Evolutionary conservation across 306 rosid genomes (phyloP), one percentile per base, ranked within the genome.

Genomic region (Quercus berberidifolia): DNA sequence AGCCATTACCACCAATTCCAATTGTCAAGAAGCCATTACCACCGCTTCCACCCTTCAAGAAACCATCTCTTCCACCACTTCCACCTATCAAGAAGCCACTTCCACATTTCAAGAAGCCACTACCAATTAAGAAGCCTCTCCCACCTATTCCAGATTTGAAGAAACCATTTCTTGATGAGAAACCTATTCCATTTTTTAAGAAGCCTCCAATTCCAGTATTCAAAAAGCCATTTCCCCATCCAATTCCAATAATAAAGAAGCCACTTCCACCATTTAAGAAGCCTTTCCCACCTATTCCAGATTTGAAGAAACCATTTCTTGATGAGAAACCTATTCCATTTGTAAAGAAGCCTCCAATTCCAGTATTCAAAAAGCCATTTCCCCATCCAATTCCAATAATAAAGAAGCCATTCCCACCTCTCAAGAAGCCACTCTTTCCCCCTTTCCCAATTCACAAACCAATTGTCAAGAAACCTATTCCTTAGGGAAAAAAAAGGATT

Each of bases 61-160:
- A 68, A 5, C 54, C 72, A 6, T 20, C 19, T 33, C 52, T 13
- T 2, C 74, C 57, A 12, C 9, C 35, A 1, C 3, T 70, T 70
- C 41, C 81, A 18, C 14, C 26, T 33, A 56, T 78, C n/a, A 57
- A 78, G 71, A 69, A 78, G 20, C 75, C 81, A 46, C 12, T 46
- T 10, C 52, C 52, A 49, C 3, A 2, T 43, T 43, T 43, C 3
- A 83, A 83, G 80, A 82, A 71, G 75, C 74, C 85, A 65, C 9
- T 56, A 38, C 80, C 83, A 18, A 0, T 59, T 8, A 68, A 28
- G 82, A 69, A 59, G 35, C 77, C 64, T 46, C 19, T 78, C 11
- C 82, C 30, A 57, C 63, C 60, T 23, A 4, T 8, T 69, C 76
- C 76, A 71, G 46, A 70, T 31, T 18, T 60, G 51, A 69, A 43